phyloP scores from a whole-genome alignment of 2,329 filamentous ascomycete genomes.

The Aureobasidium mangrovei region DNA sequence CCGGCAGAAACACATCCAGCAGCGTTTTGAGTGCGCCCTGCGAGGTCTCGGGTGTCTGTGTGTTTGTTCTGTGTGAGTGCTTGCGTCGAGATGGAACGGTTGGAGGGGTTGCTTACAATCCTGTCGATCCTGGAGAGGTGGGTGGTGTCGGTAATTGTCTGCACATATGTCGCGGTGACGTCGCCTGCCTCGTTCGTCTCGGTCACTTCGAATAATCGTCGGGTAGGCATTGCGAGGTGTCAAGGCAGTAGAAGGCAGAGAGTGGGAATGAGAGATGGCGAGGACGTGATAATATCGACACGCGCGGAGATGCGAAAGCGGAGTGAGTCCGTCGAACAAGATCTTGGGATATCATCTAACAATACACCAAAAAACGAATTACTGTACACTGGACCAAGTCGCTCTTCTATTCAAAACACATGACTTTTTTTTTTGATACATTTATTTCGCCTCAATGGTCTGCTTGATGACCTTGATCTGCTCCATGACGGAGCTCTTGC shows the following conservation, averaged over 20 bases:
- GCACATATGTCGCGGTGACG: constrained; percentile 42
- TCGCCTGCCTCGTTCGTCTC: constrained; percentile 45
- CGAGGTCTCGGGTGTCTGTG: constrained; percentile 15
- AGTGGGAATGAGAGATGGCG: neutral
- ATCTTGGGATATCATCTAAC: neutral
- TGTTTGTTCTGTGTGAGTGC: constrained; percentile 5
- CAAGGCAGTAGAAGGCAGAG: too few relatives aligned
- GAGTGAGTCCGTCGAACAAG: too few relatives aligned
- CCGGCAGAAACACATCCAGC: constrained; percentile 71
- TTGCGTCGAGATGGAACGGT: constrained; percentile 1
- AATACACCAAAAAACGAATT: neutral
- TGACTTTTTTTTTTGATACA: neutral
- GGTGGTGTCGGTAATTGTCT: constrained; percentile 26
- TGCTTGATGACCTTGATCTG: constrained; percentile 50
- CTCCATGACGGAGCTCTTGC: constrained; percentile 56
- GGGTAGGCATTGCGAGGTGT: neutral
- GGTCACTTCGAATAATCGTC: constrained; percentile 17
- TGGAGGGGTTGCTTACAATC: constrained; percentile 16
- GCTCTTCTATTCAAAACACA: neutral
- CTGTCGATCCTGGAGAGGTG: constrained; percentile 15
- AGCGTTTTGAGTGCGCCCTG: constrained; percentile 32
- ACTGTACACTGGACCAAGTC: too few relatives aligned
- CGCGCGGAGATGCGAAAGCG: too few relatives aligned
- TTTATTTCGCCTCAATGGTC: constrained; percentile 25
- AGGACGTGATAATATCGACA: too few relatives aligned